Evolutionary conservation across 2,329 filamentous ascomycete species (phyloP).

Genomic region (Phialophora verrucosa): DNA sequence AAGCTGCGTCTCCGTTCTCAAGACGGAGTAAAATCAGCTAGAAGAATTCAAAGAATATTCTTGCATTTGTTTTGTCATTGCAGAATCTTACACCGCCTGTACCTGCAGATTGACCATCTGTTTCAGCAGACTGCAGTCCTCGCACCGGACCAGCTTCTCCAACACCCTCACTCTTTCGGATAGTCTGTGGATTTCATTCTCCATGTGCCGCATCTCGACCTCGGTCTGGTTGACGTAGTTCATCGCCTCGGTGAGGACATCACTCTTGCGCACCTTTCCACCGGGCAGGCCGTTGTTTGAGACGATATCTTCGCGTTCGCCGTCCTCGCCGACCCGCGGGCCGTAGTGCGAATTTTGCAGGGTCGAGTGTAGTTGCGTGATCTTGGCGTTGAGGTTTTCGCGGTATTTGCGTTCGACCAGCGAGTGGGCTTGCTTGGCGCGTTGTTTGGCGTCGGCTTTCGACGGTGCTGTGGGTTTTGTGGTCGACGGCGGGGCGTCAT

Average conservation of each 20-base stretch:
- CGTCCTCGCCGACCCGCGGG: slow-evolving; percentile 31
- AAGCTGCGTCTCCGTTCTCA: background rate
- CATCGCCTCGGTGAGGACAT: slow-evolving; percentile 39
- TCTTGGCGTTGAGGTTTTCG: slow-evolving; percentile 41
- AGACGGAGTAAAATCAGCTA: background rate
- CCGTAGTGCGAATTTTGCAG: slow-evolving; percentile 38
- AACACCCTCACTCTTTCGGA: slow-evolving; percentile 34
- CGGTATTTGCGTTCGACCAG: slow-evolving; percentile 40
- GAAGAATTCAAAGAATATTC: background rate
- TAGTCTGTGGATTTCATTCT: slow-evolving; percentile 37
- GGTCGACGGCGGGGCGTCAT: background rate
- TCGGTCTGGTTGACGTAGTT: slow-evolving; percentile 39
- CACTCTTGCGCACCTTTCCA: slow-evolving; percentile 38
- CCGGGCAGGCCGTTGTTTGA: slow-evolving; percentile 18
- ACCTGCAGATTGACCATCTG: slow-evolving; percentile 36
- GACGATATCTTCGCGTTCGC: slow-evolving; percentile 8
- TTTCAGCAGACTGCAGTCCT: slow-evolving; percentile 37
- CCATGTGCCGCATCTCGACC: slow-evolving; percentile 39
- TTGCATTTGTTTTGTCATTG: background rate
- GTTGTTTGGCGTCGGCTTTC: slow-evolving; percentile 37
- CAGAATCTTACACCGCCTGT: slow-evolving; percentile 28
- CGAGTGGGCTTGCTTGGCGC: slow-evolving; percentile 38
- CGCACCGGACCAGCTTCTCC: slow-evolving; percentile 36
- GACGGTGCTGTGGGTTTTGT: slow-evolving; percentile 30
- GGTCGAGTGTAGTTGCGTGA: slow-evolving; percentile 38